These are phyloP conservation scores for Stephanodiscus minutulus DNA, from an alignment of 108 stramenopile genomes.

Conservation along the genomic window DNA sequence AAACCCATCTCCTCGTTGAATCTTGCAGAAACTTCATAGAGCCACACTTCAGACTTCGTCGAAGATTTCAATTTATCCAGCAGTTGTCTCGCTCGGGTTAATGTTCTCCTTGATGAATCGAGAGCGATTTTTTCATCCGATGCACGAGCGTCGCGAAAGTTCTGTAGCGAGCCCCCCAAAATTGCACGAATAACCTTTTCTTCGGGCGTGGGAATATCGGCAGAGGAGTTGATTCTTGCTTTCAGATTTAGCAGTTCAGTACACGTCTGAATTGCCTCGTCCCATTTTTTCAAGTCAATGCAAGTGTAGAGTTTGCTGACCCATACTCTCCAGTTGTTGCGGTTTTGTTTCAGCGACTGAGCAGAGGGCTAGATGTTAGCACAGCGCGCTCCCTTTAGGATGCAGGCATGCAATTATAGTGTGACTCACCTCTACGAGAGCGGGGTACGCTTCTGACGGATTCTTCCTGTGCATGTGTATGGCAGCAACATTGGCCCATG, in stretches of 20 bases:
- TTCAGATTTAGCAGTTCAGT: constrained; percentile 66
- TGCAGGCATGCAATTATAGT: constrained; percentile 2
- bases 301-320: constrained; percentile 81
- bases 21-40: constrained; percentile 67
- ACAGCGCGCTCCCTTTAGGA: not conserved
- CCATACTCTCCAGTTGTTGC: constrained; percentile 88
- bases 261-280: constrained; percentile 88
- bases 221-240: constrained; percentile 40
- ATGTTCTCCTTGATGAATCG: constrained; percentile 62
- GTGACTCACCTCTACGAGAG: constrained; percentile 62
- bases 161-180: constrained; percentile 60
- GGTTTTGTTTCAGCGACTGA: constrained; percentile 70
- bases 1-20: constrained; percentile 71
- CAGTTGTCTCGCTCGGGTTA: constrained; percentile 67
- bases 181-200: constrained; percentile 81
- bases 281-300: constrained; percentile 82
- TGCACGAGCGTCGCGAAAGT: constrained; percentile 40
- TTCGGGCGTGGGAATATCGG: constrained; percentile 66
- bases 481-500: constrained; percentile 94
- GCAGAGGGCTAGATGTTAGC: constrained; percentile 7
- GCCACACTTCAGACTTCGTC: constrained; percentile 63
- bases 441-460: constrained; percentile 81
- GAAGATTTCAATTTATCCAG: constrained; percentile 56
- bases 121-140: constrained; percentile 40
- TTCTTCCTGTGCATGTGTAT: constrained; percentile 79